Evolutionary conservation across 148 eudicot species (phyloP).

Genomic region (Polygonum maritimum): DNA sequence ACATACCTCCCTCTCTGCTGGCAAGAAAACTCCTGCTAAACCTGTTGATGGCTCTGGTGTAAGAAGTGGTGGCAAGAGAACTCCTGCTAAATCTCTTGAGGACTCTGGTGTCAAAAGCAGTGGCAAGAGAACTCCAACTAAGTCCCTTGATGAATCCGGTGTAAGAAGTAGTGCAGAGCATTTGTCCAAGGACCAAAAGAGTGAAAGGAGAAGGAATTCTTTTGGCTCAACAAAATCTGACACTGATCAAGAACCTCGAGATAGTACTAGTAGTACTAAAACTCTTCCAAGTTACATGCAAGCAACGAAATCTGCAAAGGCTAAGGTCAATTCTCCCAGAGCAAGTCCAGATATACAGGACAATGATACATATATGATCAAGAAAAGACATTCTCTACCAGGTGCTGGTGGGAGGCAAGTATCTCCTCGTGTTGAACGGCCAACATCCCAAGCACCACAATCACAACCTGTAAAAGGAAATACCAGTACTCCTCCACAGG

Average conservation of each 20-base stretch:
- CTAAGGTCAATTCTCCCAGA: slow-evolving; percentile 74
- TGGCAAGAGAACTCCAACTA: slow-evolving; percentile 32
- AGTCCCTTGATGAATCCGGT: slow-evolving; percentile 36
- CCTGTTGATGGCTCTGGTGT: slow-evolving; percentile 36
- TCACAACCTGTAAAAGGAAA: slow-evolving; percentile 49
- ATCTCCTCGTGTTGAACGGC: slow-evolving; percentile 69
- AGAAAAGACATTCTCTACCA: slow-evolving; percentile 79
- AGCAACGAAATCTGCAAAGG: slow-evolving; percentile 87
- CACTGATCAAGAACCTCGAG: slow-evolving; percentile 73
- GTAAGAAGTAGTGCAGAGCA: slow-evolving; percentile 57
- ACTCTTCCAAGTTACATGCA: slow-evolving; percentile 91
- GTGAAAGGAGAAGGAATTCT: slow-evolving; percentile 67
- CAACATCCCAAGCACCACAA: slow-evolving; percentile 40
- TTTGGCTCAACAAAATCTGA: slow-evolving; percentile 65
- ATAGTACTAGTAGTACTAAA: slow-evolving; percentile 37
- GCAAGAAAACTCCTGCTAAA: slow-evolving; percentile 32
- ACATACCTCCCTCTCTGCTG: slow-evolving; percentile 42
- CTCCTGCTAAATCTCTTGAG: slow-evolving; percentile 23
- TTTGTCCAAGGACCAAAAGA: slow-evolving; percentile 45
- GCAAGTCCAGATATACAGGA: slow-evolving; percentile 86
- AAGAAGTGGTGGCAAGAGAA: slow-evolving; percentile 51
- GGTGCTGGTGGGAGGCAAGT: slow-evolving; percentile 67
- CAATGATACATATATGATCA: slow-evolving; percentile 34
- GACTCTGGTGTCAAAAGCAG: slow-evolving; percentile 57
- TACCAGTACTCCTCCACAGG: slow-evolving; percentile 46